phyloP scores from a whole-genome alignment of 805 yeast genomes.

The Ogataea degrootiae region DNA sequence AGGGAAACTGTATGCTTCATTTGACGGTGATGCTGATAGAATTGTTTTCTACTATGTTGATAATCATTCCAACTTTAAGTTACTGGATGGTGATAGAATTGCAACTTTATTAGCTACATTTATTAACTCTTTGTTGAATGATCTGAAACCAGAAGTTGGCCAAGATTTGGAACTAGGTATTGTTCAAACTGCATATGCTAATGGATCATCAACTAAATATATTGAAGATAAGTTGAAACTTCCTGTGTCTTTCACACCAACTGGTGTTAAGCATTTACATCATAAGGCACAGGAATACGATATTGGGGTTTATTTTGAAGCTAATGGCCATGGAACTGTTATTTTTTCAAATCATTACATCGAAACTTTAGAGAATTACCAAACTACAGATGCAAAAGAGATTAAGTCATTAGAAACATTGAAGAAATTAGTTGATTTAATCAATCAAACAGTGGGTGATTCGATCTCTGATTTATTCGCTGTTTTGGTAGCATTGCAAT shows the following conservation, averaged over 20 bases:
- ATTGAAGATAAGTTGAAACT: conserved; percentile 54
- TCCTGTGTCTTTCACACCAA: conserved; percentile 85
- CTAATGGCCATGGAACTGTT: conserved; percentile 99
- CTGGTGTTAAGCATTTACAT: conserved; percentile 96
- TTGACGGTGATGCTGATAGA: conserved; percentile 97
- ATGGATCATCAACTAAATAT: conserved; percentile 82
- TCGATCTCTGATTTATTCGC: conserved; percentile 89
- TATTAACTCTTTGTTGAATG: conserved; percentile 42
- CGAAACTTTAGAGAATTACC: conserved; percentile 33
- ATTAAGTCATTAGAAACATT: conserved; percentile 49
- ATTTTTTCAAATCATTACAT: conserved; percentile 59
- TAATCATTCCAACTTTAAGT: conserved; percentile 35
- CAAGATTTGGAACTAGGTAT: conserved; percentile 54
- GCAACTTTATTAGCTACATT: conserved; percentile 78
- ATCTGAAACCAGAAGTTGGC: conserved; percentile 33
- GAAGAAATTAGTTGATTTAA: conserved; percentile 58
- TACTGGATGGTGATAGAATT: conserved; percentile 91
- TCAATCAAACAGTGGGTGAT: conserved; percentile 98
- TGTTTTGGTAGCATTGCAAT: conserved; percentile 60
- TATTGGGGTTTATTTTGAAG: conserved; percentile 93
- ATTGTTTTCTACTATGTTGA: conserved; percentile 71
- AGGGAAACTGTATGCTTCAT: conserved; percentile 64
- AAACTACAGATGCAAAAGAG: conserved; percentile 40
- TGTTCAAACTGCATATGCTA: conserved; percentile 97
- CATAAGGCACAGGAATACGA: conserved; percentile 85